Percentiles rank a stretch among this genome's conserved stretches.
Evolutionary conservation across 345 rosid genomes (phyloP).

Genomic region (Rubroshorea leprosula): DNA sequence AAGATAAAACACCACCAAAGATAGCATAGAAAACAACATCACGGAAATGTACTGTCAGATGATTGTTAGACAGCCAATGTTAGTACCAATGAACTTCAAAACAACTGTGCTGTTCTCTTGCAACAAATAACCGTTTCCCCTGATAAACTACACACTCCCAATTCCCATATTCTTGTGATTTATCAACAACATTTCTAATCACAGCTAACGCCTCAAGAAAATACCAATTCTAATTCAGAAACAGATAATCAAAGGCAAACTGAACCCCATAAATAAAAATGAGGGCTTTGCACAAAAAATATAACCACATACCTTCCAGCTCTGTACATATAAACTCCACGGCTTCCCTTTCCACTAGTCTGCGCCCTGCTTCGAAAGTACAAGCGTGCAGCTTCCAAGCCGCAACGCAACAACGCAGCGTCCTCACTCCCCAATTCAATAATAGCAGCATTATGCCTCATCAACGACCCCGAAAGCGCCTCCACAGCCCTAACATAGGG

Average conservation of each 20-base stretch:
- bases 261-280: not conserved
- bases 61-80: not conserved
- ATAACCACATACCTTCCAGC: slow-evolving; percentile 67
- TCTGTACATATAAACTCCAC: slow-evolving; percentile 70
- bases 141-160: not conserved
- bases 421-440: slow-evolving; percentile 78
- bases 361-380: slow-evolving; percentile 58
- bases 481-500: slow-evolving; percentile 70
- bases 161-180: not conserved
- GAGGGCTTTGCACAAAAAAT: not conserved
- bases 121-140: not conserved
- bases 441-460: slow-evolving; percentile 75
- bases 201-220: not conserved
- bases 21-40: not conserved
- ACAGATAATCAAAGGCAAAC: not conserved
- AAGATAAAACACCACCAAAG: not conserved
- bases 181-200: not conserved
- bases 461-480: slow-evolving; percentile 73
- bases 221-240: not conserved
- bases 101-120: not conserved
- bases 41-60: not conserved
- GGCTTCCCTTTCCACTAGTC: slow-evolving; percentile 42
- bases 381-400: slow-evolving; percentile 70
- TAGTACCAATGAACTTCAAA: not conserved
- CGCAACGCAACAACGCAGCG: slow-evolving; percentile 69